phyloP scores from a whole-genome alignment of 2,329 filamentous ascomycete genomes.

The Sarocladium strictum region DNA sequence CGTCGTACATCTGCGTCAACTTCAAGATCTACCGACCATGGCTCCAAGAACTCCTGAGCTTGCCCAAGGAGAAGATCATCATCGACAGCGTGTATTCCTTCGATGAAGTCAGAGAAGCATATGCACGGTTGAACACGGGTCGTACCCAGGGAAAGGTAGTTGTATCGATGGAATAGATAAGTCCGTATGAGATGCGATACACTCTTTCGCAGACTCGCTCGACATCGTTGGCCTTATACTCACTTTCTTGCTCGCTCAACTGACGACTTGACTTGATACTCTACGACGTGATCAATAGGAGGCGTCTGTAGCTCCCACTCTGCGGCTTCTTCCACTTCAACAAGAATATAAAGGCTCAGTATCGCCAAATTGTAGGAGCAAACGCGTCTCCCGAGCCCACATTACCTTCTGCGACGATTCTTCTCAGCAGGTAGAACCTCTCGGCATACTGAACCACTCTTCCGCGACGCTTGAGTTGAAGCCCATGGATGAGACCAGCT shows the following conservation, averaged over 20 bases:
- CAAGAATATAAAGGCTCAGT: background rate
- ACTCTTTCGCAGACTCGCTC: too few relatives aligned
- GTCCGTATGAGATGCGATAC: background rate
- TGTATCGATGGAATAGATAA: background rate
- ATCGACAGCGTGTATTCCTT: slow-evolving; percentile 8
- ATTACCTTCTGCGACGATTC: background rate
- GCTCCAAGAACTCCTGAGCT: background rate
- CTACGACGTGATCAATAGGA: too few relatives aligned
- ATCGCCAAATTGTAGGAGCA: background rate
- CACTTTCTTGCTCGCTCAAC: too few relatives aligned
- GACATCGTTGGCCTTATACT: too few relatives aligned
- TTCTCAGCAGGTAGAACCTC: background rate
- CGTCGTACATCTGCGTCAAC: slow-evolving; percentile 9
- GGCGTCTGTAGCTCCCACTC: too few relatives aligned
- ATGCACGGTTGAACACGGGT: slow-evolving; percentile 5
- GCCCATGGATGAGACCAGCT: slow-evolving; percentile 8
- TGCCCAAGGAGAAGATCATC: slow-evolving; percentile 9
- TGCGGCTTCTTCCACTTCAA: background rate
- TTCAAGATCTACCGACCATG: background rate
- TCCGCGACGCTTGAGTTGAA: slow-evolving; percentile 6
- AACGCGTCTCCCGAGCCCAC: background rate
- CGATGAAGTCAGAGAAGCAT: slow-evolving; percentile 5
- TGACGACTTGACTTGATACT: too few relatives aligned
- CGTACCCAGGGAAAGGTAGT: slow-evolving; percentile 7
- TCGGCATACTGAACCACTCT: slow-evolving; percentile 10